phyloP scores from a whole-genome alignment of 371 early-diverging fungal species.

The Phascolomyces articulosus region DNA sequence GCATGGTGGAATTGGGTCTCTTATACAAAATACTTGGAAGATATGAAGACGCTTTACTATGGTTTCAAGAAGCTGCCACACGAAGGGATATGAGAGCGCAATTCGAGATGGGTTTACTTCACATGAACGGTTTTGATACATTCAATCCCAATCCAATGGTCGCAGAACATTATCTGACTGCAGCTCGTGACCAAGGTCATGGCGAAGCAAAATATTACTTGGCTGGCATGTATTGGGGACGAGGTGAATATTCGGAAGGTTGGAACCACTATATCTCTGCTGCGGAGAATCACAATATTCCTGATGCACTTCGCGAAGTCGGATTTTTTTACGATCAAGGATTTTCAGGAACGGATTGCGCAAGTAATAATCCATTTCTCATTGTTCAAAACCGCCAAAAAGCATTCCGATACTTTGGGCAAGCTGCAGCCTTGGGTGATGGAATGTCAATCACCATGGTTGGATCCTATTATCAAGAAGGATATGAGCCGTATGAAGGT shows the following conservation, averaged over 20 bases:
- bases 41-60: conserved; percentile 9
- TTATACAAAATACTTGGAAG: conserved; percentile 1
- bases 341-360: not conserved
- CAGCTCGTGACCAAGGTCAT: conserved; percentile 35
- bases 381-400: conserved; percentile 15
- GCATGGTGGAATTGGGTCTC: conserved; percentile 6
- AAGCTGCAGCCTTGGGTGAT: conserved; percentile 17
- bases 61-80: conserved; percentile 18
- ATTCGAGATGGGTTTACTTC: conserved; percentile 36
- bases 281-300: conserved; percentile 13
- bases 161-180: conserved; percentile 31
- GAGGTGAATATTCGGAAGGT: conserved; percentile 24
- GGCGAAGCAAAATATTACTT: conserved; percentile 30
- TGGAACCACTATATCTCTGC: conserved; percentile 25
- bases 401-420: conserved; percentile 23
- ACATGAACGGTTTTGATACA: conserved; percentile 28
- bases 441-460: conserved; percentile 15
- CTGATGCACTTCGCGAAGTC: conserved; percentile 14
- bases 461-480: conserved; percentile 24
- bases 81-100: conserved; percentile 21
- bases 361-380: not conserved
- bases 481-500: conserved; percentile 6
- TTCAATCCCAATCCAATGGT: conserved; percentile 27
- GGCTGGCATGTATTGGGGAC: conserved; percentile 27
- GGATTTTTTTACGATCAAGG: conserved; percentile 26